Evolutionary conservation across 441 rosid species (phyloP), one percentile per base, ranked within the genome.

Genomic region (Isatis lusitanica): DNA sequence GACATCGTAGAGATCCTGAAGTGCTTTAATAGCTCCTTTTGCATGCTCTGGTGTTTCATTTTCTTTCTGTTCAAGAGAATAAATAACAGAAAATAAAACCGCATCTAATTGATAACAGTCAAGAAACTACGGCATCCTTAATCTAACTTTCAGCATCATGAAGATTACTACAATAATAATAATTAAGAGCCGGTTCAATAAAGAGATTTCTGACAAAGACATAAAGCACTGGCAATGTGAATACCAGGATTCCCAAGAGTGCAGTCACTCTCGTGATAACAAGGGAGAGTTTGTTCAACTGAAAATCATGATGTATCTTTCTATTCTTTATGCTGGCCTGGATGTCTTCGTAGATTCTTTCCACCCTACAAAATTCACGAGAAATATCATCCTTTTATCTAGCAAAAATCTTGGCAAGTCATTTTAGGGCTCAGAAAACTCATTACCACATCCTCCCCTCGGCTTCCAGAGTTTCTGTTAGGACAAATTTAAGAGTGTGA

Each of bases 1-100:
- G 80, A 96, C 97, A 88, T 96, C 99, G 65, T 93, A 91, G 52
- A 96, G 91, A 91, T 93, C 98, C 67, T 85, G 99, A 81, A 91
- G 91, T 83, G 99, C 97, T 82, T 93, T 80, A 68, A 96, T 71
- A 5, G 98, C 98, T 60, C 98, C 98, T 65, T 87, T 87, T 75
- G 83, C 83, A 76, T 80, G 82, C 75, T 90, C 98, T 1, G 87
- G 84, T 26, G 86, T 85, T 81, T 87, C 92, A 50, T 83, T 74
- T 78, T 83, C 89, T 89, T 88, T 93, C 99, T 95, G 86, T 16
- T n/a, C 66, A 66, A 36, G 65, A 31, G 61, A 65, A 31, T 26
- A 26, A 48, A 9, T 31, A 67, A 60, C 33, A 60, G 28, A 48
- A 69, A 5, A 36, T 44, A 42, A 36, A 16, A 24, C 18, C 21